Evolutionary conservation across 805 yeast genomes (phyloP).

Genomic region (Wickerhamiella azymoides): DNA sequence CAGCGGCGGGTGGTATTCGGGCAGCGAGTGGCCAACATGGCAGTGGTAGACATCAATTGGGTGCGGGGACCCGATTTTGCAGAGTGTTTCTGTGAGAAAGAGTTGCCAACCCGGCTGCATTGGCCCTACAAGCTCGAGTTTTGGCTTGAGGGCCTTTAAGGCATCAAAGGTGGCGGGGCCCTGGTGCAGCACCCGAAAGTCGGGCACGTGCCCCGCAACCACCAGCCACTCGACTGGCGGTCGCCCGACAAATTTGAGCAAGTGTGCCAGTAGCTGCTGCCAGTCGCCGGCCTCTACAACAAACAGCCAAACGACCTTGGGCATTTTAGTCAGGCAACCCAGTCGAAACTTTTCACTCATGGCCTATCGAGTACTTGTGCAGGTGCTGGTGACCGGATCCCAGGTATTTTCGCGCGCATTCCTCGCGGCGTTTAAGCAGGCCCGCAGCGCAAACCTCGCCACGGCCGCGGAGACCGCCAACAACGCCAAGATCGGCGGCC

Average conservation of each 20-base stretch:
- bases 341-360: constrained; percentile 19
- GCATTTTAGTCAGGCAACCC: not conserved
- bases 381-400: constrained; percentile 87
- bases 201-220: not conserved
- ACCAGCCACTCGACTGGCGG: not conserved
- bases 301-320: not conserved
- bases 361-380: constrained; percentile 89
- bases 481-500: constrained; percentile 46
- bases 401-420: constrained; percentile 93
- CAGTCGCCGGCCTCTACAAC: not conserved
- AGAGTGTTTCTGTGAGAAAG: not conserved
- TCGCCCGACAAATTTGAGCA: not conserved
- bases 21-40: not conserved
- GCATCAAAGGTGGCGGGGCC: not conserved
- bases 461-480: constrained; percentile 37
- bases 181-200: not conserved
- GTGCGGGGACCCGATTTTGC: not conserved
- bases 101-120: not conserved
- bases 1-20: not conserved
- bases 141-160: not conserved
- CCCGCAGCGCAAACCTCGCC: constrained; percentile 76
- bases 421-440: constrained; percentile 93
- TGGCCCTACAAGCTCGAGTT: not conserved
- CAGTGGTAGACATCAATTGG: not conserved
- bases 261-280: not conserved